Evolutionary conservation across 768 basidiomycete genomes (phyloP).

Genomic region (Cystofilobasidium capitatum): DNA sequence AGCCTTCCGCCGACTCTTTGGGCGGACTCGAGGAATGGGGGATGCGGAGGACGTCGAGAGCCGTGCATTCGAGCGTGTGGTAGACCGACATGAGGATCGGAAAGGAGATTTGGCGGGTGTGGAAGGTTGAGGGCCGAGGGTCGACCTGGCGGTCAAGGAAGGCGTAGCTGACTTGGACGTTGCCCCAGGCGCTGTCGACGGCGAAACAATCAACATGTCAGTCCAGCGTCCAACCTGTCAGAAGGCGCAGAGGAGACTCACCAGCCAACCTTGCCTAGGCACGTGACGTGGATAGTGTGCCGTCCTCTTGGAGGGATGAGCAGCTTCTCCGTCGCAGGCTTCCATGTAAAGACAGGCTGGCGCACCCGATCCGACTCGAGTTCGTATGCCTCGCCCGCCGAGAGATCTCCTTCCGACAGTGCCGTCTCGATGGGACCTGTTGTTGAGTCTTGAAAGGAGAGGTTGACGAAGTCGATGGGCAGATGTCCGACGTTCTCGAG

Average conservation of each 20-base stretch:
- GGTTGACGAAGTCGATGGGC: constrained; percentile 71
- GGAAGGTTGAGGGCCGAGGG: constrained; percentile 44
- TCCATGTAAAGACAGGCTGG: constrained; percentile 72
- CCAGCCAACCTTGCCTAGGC: constrained; percentile 88
- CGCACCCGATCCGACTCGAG: constrained; percentile 71
- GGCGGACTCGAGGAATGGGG: constrained; percentile 11
- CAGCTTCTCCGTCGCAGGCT: constrained; percentile 41
- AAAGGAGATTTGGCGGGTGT: constrained; percentile 76
- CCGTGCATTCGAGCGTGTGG: constrained; percentile 79
- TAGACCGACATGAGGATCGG: constrained; percentile 90
- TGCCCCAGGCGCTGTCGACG: constrained; percentile 41
- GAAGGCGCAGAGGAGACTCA: constrained; percentile 42
- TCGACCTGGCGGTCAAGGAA: constrained; percentile 48
- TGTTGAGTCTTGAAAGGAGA: constrained; percentile 86
- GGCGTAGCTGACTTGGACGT: constrained; percentile 75
- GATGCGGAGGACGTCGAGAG: constrained; percentile 70
- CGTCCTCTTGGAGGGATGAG: constrained; percentile 64
- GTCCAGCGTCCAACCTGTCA: neutral
- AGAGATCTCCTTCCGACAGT: constrained; percentile 48
- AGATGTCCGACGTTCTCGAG: constrained; percentile 79
- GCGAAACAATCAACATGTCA: neutral
- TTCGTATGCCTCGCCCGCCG: constrained; percentile 80
- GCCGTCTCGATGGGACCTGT: constrained; percentile 63
- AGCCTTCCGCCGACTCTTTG: constrained; percentile 11
- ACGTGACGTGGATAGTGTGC: constrained; percentile 56